A percentile compares a stretch with the other conserved stretches of the same genome.
These are phyloP conservation scores for Trichoderma citrinoviride DNA, from an alignment of 2,329 filamentous ascomycete species.

Conservation along the genomic window DNA sequence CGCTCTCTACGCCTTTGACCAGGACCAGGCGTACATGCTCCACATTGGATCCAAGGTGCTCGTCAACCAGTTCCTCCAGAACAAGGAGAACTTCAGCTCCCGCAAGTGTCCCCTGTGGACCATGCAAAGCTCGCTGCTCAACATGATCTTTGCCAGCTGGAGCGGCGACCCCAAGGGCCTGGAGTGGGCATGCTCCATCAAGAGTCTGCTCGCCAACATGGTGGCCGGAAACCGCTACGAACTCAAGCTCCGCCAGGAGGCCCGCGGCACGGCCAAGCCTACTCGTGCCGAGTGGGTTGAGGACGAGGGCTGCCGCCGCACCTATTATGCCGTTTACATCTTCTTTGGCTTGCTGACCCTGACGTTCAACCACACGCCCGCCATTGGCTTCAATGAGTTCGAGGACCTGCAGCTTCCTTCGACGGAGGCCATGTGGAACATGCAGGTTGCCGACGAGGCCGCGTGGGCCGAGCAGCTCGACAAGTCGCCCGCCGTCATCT, in stretches of 20 bases:
- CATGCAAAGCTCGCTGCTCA: conserved; percentile 93
- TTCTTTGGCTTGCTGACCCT: conserved; percentile 95
- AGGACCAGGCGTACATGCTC: conserved; percentile 93
- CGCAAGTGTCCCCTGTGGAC: conserved; percentile 97
- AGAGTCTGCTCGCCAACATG: conserved; percentile 97
- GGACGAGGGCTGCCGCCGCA: conserved; percentile 92
- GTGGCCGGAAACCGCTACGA: conserved; percentile 96
- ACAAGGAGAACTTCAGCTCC: conserved; percentile 98
- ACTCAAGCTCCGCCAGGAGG: conserved; percentile 87
- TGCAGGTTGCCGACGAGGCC: conserved; percentile 72
- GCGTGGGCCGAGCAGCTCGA: conserved; percentile 80
- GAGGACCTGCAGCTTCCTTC: conserved; percentile 90
- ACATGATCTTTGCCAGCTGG: conserved; percentile 99
- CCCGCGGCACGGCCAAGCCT: conserved; percentile 71
- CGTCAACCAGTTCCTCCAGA: conserved; percentile 94
- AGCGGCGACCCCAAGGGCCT: conserved; percentile 96
- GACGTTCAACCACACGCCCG: conserved; percentile 96
- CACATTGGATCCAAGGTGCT: conserved; percentile 97
- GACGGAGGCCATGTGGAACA: conserved; percentile 91
- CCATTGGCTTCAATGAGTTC: conserved; percentile 97
- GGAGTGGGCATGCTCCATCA: conserved; percentile 98
- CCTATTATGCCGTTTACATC: conserved; percentile 98
- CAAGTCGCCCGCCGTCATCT: conserved; percentile 72
- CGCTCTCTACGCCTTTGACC: conserved; percentile 93
- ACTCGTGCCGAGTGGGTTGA: conserved; percentile 91